phyloP scores from a whole-genome alignment of 768 basidiomycete species.

The Termitomyces titanicus region DNA sequence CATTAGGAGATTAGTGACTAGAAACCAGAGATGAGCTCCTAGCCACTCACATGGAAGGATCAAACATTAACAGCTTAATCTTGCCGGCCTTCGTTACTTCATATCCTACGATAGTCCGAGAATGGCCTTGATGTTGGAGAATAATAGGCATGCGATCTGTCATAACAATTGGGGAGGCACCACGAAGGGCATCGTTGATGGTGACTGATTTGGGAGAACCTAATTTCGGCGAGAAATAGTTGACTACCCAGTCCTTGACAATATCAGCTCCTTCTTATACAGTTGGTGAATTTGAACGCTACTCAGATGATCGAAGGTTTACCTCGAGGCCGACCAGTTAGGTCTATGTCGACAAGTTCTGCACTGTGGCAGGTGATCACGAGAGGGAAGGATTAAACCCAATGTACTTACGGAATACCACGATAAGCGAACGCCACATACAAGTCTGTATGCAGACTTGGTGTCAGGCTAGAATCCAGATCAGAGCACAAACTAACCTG shows the following conservation, averaged over 20 bases:
- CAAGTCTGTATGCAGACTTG: conserved; percentile 46
- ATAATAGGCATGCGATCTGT: conserved; percentile 78
- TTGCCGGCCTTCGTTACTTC: conserved; percentile 58
- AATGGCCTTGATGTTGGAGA: conserved; percentile 82
- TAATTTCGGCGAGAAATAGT: conserved; percentile 55
- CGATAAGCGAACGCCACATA: conserved; percentile 75
- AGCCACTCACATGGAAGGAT: conserved; percentile 62
- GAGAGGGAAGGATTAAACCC: background rate
- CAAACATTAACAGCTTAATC: conserved; percentile 69
- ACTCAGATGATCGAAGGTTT: background rate
- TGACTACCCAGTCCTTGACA: conserved; percentile 69
- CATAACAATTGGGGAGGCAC: conserved; percentile 45
- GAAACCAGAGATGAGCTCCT: background rate
- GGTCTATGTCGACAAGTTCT: conserved; percentile 63
- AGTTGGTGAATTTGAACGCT: background rate
- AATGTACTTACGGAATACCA: conserved; percentile 70
- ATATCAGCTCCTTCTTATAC: conserved; percentile 35
- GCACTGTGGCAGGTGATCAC: conserved; percentile 33
- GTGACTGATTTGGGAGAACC: conserved; percentile 24
- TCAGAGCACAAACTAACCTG: conserved; percentile 42
- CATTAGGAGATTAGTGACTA: background rate
- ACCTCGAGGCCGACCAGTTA: conserved; percentile 43
- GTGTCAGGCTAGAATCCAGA: background rate
- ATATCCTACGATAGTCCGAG: conserved; percentile 83
- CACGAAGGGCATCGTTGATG: conserved; percentile 50